A percentile compares a stretch with the other conserved stretches of the same genome.
Conservation (phyloP, 2,329 filamentous ascomycete genomes). For the Fusarium staphyleae region DNA sequence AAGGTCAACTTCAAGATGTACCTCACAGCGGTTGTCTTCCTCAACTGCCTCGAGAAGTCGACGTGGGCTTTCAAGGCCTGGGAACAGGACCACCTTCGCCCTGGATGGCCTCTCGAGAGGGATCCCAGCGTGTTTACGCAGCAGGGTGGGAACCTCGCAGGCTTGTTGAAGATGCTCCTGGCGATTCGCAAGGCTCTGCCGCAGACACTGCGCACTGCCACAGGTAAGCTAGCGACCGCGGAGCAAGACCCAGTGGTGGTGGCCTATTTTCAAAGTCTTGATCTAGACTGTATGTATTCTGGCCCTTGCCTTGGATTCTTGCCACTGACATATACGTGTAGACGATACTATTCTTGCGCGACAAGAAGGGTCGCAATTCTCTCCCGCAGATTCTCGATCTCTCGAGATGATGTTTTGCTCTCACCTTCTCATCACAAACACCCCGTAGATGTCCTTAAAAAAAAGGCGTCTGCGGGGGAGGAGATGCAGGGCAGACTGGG, state of each 20-base stretch:
- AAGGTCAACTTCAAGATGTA: slow-evolving; percentile 68
- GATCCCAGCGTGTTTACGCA: slow-evolving; percentile 63
- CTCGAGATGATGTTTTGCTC: slow-evolving; percentile 60
- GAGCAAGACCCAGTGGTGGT: slow-evolving; percentile 55
- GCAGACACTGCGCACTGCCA: slow-evolving; percentile 54
- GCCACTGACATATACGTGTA: slow-evolving; percentile 14
- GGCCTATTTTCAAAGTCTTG: slow-evolving; percentile 63
- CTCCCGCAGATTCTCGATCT: slow-evolving; percentile 56
- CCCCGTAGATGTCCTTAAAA: slow-evolving; percentile 13
- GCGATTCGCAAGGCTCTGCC: slow-evolving; percentile 67
- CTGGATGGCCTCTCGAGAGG: slow-evolving; percentile 66
- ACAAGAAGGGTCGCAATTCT: slow-evolving; percentile 61
- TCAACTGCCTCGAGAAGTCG: slow-evolving; percentile 72
- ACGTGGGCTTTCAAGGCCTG: slow-evolving; percentile 74
- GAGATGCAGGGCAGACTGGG: neutral
- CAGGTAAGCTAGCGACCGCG: slow-evolving; percentile 58
- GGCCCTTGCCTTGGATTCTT: neutral
- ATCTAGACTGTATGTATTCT: slow-evolving; percentile 62
- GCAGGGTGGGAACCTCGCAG: slow-evolving; percentile 65
- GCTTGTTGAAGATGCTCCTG: slow-evolving; percentile 67
- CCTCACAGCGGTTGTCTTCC: slow-evolving; percentile 66
- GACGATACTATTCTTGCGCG: slow-evolving; percentile 51
- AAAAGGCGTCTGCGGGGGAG: too few species aligned
- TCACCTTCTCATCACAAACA: slow-evolving; percentile 53
- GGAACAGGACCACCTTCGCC: slow-evolving; percentile 67